Evolutionary conservation across 345 rosid genomes (phyloP).

Genomic region (Clarkia xantiana): DNA sequence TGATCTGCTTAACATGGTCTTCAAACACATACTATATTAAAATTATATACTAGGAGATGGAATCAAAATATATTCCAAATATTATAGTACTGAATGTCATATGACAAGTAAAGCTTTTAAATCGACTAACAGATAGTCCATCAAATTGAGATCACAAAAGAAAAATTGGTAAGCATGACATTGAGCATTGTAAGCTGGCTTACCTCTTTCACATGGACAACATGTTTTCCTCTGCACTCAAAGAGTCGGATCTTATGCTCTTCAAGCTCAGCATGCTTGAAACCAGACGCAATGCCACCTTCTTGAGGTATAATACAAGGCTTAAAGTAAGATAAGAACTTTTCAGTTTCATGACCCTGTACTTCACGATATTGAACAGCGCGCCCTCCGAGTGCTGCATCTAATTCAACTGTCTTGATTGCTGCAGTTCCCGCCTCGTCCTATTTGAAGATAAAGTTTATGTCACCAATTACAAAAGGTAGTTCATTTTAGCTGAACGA

Average conservation of each 20-base stretch:
- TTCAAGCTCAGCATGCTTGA: conserved; percentile 61
- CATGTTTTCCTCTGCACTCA: conserved; percentile 90
- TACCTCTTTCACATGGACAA: conserved; percentile 90
- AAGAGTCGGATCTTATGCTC: conserved; percentile 70
- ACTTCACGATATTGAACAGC: conserved; percentile 98
- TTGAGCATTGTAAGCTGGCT: conserved; percentile 14
- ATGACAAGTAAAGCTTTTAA: too few species aligned
- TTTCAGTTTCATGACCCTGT: conserved; percentile 92
- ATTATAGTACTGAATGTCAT: too few species aligned
- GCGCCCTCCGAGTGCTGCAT: conserved; percentile 98
- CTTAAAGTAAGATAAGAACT: conserved; percentile 85
- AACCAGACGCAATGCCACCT: conserved; percentile 88
- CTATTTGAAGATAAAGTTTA: conserved; percentile 28
- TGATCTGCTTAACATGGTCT: too few species aligned
- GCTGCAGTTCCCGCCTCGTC: conserved; percentile 95
- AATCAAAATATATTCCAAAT: too few species aligned
- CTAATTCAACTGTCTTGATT: conserved; percentile 82
- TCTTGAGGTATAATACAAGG: conserved; percentile 95
- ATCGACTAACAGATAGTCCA: neutral
- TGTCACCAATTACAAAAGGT: neutral
- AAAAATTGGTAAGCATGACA: neutral
- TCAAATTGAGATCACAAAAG: neutral
- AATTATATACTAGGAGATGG: too few species aligned
- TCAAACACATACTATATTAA: too few species aligned
- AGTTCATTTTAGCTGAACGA: neutral